Percentiles rank a stretch among this genome's conserved stretches.
phyloP scores from a whole-genome alignment of 2,329 filamentous ascomycete genomes.

The Fusarium sulawesiense region DNA sequence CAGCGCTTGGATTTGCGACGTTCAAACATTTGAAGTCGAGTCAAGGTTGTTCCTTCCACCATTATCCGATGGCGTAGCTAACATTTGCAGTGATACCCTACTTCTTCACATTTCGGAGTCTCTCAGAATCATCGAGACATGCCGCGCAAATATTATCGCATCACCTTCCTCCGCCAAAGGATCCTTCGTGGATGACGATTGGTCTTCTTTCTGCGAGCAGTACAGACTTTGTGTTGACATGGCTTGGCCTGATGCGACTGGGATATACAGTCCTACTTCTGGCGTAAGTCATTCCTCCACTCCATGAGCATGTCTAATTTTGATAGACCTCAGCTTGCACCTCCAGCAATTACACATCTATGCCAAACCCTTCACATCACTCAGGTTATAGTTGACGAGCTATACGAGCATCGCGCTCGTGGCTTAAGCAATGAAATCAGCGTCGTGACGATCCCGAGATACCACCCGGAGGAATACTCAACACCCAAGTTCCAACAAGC shows the following conservation, averaged over 20 bases:
- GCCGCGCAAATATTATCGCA: slow-evolving; percentile 48
- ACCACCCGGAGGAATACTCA: neutral
- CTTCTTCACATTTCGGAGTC: slow-evolving; percentile 47
- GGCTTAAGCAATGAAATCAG: neutral
- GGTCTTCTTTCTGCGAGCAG: slow-evolving; percentile 68
- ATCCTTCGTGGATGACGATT: neutral
- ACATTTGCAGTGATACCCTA: slow-evolving; percentile 1
- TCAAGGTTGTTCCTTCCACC: neutral
- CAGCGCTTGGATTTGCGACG: slow-evolving; percentile 63
- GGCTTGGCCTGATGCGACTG: slow-evolving; percentile 68
- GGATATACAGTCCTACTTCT: slow-evolving; percentile 67
- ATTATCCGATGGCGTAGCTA: neutral
- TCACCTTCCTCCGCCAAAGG: neutral
- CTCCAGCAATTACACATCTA: slow-evolving; percentile 62
- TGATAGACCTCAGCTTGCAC: too few relatives aligned
- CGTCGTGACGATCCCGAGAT: slow-evolving; percentile 23
- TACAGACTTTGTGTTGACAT: slow-evolving; percentile 67
- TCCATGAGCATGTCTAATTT: too few relatives aligned
- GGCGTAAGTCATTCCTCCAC: slow-evolving; percentile 54
- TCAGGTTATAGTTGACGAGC: slow-evolving; percentile 59
- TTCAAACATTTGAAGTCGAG: slow-evolving; percentile 21
- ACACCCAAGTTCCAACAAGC: neutral
- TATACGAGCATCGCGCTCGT: neutral
- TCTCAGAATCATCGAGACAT: slow-evolving; percentile 48
- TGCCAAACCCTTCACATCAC: slow-evolving; percentile 58